Evolutionary conservation across 768 basidiomycete genomes (phyloP).

Genomic region (Termitomyces sp.): DNA sequence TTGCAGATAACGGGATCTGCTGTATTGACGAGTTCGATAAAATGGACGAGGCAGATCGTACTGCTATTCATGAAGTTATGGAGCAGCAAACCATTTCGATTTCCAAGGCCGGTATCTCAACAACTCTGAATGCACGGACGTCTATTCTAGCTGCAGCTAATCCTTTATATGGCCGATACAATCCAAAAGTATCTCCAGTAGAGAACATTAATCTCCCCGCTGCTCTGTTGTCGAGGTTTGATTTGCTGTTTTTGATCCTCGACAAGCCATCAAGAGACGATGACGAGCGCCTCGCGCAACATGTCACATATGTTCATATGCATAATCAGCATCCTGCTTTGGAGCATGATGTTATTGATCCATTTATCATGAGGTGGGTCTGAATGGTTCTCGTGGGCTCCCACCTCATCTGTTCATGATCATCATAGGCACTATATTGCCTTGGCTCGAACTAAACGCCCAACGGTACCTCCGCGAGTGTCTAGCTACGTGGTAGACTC

Average conservation of each 20-base stretch:
- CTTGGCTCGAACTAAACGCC: slow-evolving; percentile 80
- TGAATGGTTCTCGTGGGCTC: slow-evolving; percentile 3
- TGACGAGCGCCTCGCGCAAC: slow-evolving; percentile 93
- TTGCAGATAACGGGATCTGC: slow-evolving; percentile 99
- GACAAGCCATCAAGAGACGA: slow-evolving; percentile 95
- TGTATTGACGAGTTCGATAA: slow-evolving; percentile 99
- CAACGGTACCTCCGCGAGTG: slow-evolving; percentile 84
- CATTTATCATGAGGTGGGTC: slow-evolving; percentile 79
- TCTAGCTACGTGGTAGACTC: slow-evolving; percentile 93
- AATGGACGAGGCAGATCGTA: slow-evolving; percentile 98
- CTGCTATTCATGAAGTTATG: slow-evolving; percentile 99
- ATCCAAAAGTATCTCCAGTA: slow-evolving; percentile 94
- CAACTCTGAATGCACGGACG: slow-evolving; percentile 94
- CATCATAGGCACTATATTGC: slow-evolving; percentile 87
- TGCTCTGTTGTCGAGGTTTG: slow-evolving; percentile 93
- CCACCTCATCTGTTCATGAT: slow-evolving; percentile 1
- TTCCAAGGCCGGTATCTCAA: slow-evolving; percentile 98
- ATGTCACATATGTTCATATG: slow-evolving; percentile 99
- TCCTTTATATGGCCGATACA: slow-evolving; percentile 96
- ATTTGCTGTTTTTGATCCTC: slow-evolving; percentile 92
- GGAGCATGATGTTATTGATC: slow-evolving; percentile 81
- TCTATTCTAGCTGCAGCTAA: slow-evolving; percentile 98
- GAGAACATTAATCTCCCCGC: slow-evolving; percentile 99
- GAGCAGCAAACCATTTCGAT: slow-evolving; percentile 99
- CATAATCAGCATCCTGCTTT: slow-evolving; percentile 85